Evolutionary conservation across 495 filamentous ascomycete genomes (phyloP).

Genomic region (Penicillium mononematosum): DNA sequence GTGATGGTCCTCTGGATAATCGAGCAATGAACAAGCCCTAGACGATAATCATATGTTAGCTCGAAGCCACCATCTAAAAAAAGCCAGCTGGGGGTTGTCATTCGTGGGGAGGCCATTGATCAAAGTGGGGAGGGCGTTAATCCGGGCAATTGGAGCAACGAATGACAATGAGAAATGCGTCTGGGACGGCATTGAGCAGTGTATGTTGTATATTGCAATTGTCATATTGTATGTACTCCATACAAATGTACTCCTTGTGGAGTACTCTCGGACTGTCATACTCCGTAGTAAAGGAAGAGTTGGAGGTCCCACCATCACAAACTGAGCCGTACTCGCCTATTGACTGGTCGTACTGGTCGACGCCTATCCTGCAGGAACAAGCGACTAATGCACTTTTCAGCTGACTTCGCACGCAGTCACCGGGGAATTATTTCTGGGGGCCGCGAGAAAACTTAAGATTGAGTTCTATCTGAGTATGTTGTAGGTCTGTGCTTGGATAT

Average conservation of each 20-base stretch:
- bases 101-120: slow-evolving; percentile 15
- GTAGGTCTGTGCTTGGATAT: neutral
- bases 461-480: neutral
- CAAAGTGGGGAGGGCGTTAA: slow-evolving; percentile 27
- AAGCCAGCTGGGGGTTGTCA: slow-evolving; percentile 10
- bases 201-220: neutral
- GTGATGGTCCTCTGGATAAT: slow-evolving; percentile 18
- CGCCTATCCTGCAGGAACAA: slow-evolving; percentile 28
- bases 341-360: slow-evolving; percentile 25
- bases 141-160: neutral
- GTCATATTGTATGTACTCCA: neutral
- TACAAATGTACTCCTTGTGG: neutral
- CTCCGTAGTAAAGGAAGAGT: neutral
- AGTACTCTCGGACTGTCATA: neutral
- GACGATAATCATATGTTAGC: slow-evolving; percentile 6
- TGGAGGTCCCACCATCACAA: slow-evolving; percentile 18
- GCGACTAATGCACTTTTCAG: slow-evolving; percentile 34
- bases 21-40: slow-evolving; percentile 17
- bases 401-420: slow-evolving; percentile 18
- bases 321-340: slow-evolving; percentile 16
- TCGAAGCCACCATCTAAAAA: slow-evolving; percentile 24
- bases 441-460: neutral
- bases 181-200: neutral
- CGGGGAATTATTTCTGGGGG: neutral
- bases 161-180: neutral